Percentiles rank a stretch among this genome's conserved stretches.
These are phyloP conservation scores for Podospora pseudopauciseta DNA, from an alignment of 495 filamentous ascomycete genomes.

Conservation along the genomic window DNA sequence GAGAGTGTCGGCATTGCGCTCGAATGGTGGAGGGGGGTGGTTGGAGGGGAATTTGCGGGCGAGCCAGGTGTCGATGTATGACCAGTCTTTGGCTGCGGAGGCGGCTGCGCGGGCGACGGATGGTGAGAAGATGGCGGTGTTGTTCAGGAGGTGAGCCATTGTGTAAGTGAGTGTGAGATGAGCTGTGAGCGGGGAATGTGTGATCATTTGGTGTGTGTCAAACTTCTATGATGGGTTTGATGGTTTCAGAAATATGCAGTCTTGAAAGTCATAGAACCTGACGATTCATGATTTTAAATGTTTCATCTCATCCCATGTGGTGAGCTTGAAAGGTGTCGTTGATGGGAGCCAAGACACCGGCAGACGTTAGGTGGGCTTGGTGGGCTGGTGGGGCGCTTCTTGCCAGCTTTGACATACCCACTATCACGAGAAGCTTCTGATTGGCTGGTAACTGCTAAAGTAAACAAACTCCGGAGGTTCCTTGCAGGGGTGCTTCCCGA, in stretches of 20 bases:
- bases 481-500: slow-evolving; percentile 13
- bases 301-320: not conserved
- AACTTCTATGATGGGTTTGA: not conserved
- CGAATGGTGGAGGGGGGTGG: slow-evolving; percentile 57
- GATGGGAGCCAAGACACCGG: not conserved
- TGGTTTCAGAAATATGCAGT: not conserved
- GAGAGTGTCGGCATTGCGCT: slow-evolving; percentile 81
- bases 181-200: not conserved
- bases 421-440: slow-evolving; percentile 7
- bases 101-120: slow-evolving; percentile 62
- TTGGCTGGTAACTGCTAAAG: slow-evolving; percentile 26
- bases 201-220: not conserved
- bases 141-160: slow-evolving; percentile 54
- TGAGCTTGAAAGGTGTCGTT: slow-evolving; percentile 5
- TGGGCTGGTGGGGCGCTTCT: not conserved
- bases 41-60: slow-evolving; percentile 52
- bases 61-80: slow-evolving; percentile 81
- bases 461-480: slow-evolving; percentile 27
- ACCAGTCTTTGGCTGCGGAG: slow-evolving; percentile 77
- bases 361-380: not conserved
- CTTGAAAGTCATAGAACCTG: not conserved
- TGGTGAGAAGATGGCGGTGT: slow-evolving; percentile 64
- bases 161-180: not conserved
- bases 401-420: not conserved
- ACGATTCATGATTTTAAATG: not conserved